phyloP scores from a whole-genome alignment of 352 stramenopile species.

The Phytopythium ostracodes region DNA sequence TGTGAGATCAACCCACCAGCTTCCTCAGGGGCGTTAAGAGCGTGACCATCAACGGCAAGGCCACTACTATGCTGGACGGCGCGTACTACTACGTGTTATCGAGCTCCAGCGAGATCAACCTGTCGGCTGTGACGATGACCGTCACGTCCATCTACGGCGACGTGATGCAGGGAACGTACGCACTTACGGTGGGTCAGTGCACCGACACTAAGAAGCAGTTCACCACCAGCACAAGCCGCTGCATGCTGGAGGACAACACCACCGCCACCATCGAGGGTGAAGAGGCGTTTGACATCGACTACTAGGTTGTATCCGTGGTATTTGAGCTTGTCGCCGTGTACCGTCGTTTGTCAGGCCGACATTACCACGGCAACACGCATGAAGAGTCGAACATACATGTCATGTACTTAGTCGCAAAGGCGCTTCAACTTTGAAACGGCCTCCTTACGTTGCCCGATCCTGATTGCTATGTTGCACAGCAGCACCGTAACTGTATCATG shows the following conservation, averaged over 20 bases:
- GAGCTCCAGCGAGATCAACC: constrained; percentile 14
- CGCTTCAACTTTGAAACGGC: no score
- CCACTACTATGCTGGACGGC: constrained; percentile 18
- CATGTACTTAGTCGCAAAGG: no score
- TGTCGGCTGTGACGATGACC: constrained; percentile 17
- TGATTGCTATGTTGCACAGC: no score
- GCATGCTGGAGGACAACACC: neutral
- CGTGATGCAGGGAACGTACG: constrained; percentile 22
- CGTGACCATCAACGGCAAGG: constrained; percentile 29
- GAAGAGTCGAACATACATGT: no score
- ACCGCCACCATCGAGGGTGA: neutral
- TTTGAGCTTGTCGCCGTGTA: no score
- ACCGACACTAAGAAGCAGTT: constrained; percentile 31
- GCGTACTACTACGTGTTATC: constrained; percentile 36
- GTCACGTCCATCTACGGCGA: constrained; percentile 28
- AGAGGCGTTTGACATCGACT: no score
- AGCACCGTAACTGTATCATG: no score
- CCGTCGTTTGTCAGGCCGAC: no score
- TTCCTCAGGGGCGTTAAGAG: constrained; percentile 23
- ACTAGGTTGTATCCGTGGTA: no score
- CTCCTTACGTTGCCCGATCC: no score
- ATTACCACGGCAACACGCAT: no score
- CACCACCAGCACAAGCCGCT: constrained; percentile 1
- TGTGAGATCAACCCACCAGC: constrained; percentile 44
- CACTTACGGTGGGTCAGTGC: constrained; percentile 23